Conservation (phyloP, 441 rosid genomes). For the Hura crepitans region DNA sequence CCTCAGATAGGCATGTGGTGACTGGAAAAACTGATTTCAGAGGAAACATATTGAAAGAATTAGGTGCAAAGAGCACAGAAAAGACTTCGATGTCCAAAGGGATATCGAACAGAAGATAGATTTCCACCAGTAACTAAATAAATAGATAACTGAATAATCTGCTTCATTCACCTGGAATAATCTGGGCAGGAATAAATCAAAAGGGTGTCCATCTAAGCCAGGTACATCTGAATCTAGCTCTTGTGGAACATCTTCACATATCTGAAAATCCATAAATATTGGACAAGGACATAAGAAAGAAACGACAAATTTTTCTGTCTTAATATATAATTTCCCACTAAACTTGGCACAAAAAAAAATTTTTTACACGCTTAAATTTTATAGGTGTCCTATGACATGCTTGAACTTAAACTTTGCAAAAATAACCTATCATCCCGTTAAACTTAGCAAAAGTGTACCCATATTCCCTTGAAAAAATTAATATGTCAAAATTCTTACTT, state of each 20-base stretch:
- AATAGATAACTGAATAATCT: not conserved
- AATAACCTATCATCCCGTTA: too few relatives aligned
- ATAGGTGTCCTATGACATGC: too few relatives aligned
- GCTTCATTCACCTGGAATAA: slow-evolving; percentile 58
- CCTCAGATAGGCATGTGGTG: slow-evolving; percentile 74
- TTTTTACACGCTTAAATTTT: too few relatives aligned
- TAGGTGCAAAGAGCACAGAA: not conserved
- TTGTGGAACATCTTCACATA: slow-evolving; percentile 96
- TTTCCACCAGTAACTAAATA: not conserved
- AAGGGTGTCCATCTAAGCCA: slow-evolving; percentile 83
- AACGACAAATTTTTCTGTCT: too few relatives aligned
- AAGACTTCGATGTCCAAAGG: not conserved
- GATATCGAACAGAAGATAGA: not conserved
- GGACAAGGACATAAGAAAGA: not conserved
- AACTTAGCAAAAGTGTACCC: too few relatives aligned
- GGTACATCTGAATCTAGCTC: slow-evolving; percentile 81
- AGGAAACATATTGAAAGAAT: not conserved
- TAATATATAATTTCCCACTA: too few relatives aligned
- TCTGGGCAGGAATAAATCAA: slow-evolving; percentile 74
- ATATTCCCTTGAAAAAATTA: too few relatives aligned
- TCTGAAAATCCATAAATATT: slow-evolving; percentile 37
- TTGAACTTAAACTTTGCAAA: too few relatives aligned
- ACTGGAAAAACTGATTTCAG: slow-evolving; percentile 77
- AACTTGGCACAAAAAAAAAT: too few relatives aligned
- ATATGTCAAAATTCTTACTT: too few relatives aligned